These are phyloP conservation scores for Isabelozyma pseudorhagii DNA, from an alignment of 805 yeast genomes.

Conservation along the genomic window DNA sequence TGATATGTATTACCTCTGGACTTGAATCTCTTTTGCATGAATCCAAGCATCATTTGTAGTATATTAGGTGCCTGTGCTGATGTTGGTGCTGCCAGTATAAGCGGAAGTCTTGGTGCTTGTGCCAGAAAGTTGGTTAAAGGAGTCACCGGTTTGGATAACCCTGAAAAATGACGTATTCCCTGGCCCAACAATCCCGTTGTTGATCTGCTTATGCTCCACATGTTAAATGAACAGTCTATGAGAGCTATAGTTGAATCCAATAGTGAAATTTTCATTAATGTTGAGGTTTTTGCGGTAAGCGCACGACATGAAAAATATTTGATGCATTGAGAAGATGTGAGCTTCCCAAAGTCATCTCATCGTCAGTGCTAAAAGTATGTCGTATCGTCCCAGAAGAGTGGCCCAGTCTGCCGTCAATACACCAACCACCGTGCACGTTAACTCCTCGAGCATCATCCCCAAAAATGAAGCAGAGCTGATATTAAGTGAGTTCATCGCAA, in stretches of 20 bases:
- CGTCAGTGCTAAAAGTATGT: neutral
- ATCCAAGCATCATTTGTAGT: slow-evolving; percentile 21
- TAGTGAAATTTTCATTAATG: neutral
- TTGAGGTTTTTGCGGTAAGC: neutral
- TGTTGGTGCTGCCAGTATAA: neutral
- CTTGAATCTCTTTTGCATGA: slow-evolving; percentile 67
- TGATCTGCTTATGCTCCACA: slow-evolving; percentile 1
- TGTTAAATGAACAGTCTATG: neutral
- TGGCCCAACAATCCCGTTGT: slow-evolving; percentile 1
- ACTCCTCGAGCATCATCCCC: slow-evolving; percentile 22
- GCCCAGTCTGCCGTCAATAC: slow-evolving; percentile 44
- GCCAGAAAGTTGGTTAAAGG: neutral
- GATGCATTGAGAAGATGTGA: neutral
- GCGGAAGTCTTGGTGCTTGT: neutral
- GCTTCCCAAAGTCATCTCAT: too few relatives aligned
- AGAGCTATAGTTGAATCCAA: neutral
- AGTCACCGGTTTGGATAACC: slow-evolving; percentile 1
- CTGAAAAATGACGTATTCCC: slow-evolving; percentile 1
- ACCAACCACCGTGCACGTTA: slow-evolving; percentile 42
- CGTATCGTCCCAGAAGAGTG: slow-evolving; percentile 38
- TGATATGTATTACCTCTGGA: slow-evolving; percentile 93
- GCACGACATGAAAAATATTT: neutral
- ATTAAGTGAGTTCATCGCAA: slow-evolving; percentile 40
- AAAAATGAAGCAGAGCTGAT: slow-evolving; percentile 45
- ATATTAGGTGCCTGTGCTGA: neutral